Evolutionary conservation across 2,329 filamentous ascomycete genomes (phyloP), one percentile per base, ranked within the genome.

Genomic region (Aspergillus felis): DNA sequence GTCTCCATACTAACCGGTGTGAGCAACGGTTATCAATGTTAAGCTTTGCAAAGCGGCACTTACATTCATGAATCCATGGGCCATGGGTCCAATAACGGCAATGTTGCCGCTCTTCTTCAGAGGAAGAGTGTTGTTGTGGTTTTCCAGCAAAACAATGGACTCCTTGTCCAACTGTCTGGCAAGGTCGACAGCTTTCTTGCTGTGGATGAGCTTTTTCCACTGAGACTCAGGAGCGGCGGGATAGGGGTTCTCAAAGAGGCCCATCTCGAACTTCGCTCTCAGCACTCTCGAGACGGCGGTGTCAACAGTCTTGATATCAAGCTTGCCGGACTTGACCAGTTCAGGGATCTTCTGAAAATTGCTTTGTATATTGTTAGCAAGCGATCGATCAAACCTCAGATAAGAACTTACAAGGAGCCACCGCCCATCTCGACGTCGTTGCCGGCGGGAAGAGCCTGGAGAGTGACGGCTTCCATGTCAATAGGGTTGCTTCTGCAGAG

Each of bases 371-470:
- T 47, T 22, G 4, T 5, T 9, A 32, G 29, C 29, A 7, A 14
- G 9, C 9, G 5, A 51, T 4, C 8, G 25, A 4, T 17, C 9
- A 22, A 3, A n/a, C n/a, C 17, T 17, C 24, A 10, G 22, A 1
- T 4, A 10, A 5, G 1, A 2, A 44, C 71, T 62, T 62, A 74
- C 71, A 84, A 91, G 22, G 85, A 87, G 22, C 89, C 88, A 42
- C 88, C 88, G 12, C 88, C 88, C 88, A 91, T 91, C 66, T 91
- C 89, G 12, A 88, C 69, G 48, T 91, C 88, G 51, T 85, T 88
- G 3, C 89, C 88, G 4, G 87, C 86, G 0, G 84, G 84, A 4
- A 91, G 79, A 8, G 84, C 77, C 73, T 82, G 81, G 51, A 84
- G 75, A 0, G 86, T 87, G 25, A 91, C 81, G 2, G 87, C 84